These are phyloP conservation scores for Suillus fuscotomentosus DNA, from an alignment of 768 basidiomycete genomes.

Conservation along the genomic window DNA sequence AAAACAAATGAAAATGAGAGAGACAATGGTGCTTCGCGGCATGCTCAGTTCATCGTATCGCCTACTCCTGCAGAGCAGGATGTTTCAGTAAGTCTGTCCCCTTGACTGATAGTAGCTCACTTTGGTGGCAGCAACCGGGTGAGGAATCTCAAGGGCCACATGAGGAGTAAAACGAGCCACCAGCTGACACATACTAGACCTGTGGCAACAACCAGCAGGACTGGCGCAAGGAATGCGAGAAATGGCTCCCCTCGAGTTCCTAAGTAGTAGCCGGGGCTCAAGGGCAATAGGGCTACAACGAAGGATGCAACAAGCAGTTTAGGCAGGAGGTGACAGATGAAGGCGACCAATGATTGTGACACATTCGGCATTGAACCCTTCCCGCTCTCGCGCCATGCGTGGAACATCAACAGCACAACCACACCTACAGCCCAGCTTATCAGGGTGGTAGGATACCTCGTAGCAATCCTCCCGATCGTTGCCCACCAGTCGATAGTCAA, in stretches of 20 bases:
- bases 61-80: constrained; percentile 9
- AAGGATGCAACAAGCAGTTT: constrained; percentile 44
- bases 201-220: constrained; percentile 56
- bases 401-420: constrained; percentile 55
- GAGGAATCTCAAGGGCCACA: constrained; percentile 41
- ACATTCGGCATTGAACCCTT: constrained; percentile 42
- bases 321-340: constrained; percentile 38
- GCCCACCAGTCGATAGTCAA: constrained; percentile 70
- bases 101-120: constrained; percentile 9
- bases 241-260: constrained; percentile 54
- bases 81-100: neutral
- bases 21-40: constrained; percentile 49
- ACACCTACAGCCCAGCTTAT: constrained; percentile 75
- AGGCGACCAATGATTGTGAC: constrained; percentile 46
- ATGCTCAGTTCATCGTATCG: constrained; percentile 36
- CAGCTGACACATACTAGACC: constrained; percentile 66
- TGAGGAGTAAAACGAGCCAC: constrained; percentile 47
- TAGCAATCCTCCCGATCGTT: constrained; percentile 67
- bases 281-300: constrained; percentile 51
- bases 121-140: constrained; percentile 9
- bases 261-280: constrained; percentile 53
- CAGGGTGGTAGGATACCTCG: constrained; percentile 73
- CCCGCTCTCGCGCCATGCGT: constrained; percentile 41
- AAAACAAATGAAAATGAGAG: constrained; percentile 57
- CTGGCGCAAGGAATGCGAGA: constrained; percentile 34